phyloP scores from a whole-genome alignment of 2,329 filamentous ascomycete species.

The Trichoderma sp. region DNA sequence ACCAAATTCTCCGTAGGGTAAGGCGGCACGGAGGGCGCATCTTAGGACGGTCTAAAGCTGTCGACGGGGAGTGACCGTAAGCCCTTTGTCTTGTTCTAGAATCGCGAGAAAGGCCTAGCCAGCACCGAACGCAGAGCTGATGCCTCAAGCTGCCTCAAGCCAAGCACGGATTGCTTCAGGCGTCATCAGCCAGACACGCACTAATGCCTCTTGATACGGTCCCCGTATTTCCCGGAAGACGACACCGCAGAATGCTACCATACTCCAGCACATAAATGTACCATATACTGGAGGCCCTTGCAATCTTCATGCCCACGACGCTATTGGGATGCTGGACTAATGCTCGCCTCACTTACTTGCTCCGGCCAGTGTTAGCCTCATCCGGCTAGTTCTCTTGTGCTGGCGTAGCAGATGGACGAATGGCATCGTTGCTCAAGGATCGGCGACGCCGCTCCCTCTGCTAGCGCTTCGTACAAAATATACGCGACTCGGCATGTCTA shows the following conservation, averaged over 20 bases:
- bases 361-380: slow-evolving; percentile 7
- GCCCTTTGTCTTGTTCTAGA: slow-evolving; percentile 12
- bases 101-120: not conserved
- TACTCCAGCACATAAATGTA: not conserved
- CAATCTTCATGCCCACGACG: slow-evolving; percentile 6
- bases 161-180: not conserved
- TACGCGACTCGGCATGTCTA: slow-evolving; percentile 3
- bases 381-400: not conserved
- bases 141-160: not conserved
- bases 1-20: slow-evolving; percentile 18
- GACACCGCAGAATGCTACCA: not conserved
- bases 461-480: not conserved
- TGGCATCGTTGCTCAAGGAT: slow-evolving; percentile 10
- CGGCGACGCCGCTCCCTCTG: slow-evolving; percentile 17
- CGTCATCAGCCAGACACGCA: not conserved
- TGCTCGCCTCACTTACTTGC: not conserved
- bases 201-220: not conserved
- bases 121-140: not conserved
- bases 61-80: not conserved
- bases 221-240: not conserved
- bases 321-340: slow-evolving; percentile 1
- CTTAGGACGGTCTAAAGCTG: slow-evolving; percentile 1
- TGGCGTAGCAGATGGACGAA: slow-evolving; percentile 10
- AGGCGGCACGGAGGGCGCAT: slow-evolving; percentile 16
- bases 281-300: not conserved